Conservation (phyloP, 768 basidiomycete species). For the Mycena filopes region DNA sequence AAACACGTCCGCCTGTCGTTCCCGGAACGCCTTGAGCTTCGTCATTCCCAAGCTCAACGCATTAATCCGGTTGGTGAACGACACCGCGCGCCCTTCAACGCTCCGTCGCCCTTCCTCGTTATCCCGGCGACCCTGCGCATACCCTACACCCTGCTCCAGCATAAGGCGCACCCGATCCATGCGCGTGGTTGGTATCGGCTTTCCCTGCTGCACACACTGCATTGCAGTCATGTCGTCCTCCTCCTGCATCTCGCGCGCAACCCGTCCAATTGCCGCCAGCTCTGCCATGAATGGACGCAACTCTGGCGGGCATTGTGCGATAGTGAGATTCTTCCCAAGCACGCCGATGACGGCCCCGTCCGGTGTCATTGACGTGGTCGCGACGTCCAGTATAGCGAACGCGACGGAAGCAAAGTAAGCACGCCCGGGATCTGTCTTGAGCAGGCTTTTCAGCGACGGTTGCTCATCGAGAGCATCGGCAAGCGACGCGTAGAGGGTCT, state of each 20-base stretch:
- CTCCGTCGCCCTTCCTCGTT: conserved; percentile 44
- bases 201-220: conserved; percentile 45
- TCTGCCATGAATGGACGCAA: conserved; percentile 79
- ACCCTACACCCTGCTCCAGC: conserved; percentile 69
- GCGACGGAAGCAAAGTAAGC: conserved; percentile 86
- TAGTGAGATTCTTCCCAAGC: conserved; percentile 64
- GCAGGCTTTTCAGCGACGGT: conserved; percentile 62
- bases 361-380: conserved; percentile 58
- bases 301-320: conserved; percentile 68
- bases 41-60: conserved; percentile 78
- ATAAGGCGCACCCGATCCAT: conserved; percentile 70
- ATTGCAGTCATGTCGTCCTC: conserved; percentile 68
- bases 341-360: conserved; percentile 68
- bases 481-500: conserved; percentile 86
- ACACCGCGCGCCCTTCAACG: conserved; percentile 71
- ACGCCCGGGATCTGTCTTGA: conserved; percentile 71
- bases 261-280: conserved; percentile 63
- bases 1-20: conserved; percentile 77
- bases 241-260: conserved; percentile 59
- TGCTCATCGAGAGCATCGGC: conserved; percentile 72
- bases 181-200: conserved; percentile 52
- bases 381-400: conserved; percentile 75
- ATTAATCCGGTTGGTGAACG: conserved; percentile 83
- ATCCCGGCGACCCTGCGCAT: conserved; percentile 38
- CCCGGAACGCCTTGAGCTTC: conserved; percentile 74